Evolutionary conservation across 108 stramenopile species (phyloP).

Genomic region (Aurantiochytrium sp.): DNA sequence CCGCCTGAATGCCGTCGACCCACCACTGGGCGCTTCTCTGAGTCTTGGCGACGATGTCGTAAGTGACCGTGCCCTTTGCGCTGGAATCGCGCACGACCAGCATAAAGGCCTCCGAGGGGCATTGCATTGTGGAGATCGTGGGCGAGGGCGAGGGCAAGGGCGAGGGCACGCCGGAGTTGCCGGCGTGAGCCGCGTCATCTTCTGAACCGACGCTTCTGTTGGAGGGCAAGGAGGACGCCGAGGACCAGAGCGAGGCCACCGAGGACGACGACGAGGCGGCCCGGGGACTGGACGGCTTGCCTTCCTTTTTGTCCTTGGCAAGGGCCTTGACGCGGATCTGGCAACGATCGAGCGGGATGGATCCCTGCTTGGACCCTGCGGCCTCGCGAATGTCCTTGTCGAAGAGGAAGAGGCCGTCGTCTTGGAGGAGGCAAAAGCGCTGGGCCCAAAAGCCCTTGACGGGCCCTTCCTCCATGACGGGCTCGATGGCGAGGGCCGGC

Average conservation of each 20-base stretch:
- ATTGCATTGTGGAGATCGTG: background rate
- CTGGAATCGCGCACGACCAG: background rate
- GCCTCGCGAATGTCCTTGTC: background rate
- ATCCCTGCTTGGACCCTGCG: background rate
- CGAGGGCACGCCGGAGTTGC: no score
- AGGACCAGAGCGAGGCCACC: background rate
- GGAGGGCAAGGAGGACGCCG: background rate
- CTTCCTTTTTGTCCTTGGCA: background rate
- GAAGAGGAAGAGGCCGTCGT: background rate
- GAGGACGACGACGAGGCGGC: no score
- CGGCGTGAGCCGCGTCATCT: no score
- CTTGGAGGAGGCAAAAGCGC: background rate
- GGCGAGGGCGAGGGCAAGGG: no score
- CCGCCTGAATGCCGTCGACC: background rate
- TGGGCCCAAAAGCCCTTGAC: background rate
- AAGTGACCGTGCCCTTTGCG: background rate
- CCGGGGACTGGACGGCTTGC: no score
- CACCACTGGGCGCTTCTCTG: background rate
- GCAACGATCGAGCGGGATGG: background rate
- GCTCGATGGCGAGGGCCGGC: background rate
- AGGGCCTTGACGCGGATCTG: background rate
- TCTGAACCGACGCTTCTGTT: no score
- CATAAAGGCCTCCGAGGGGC: slow-evolving; percentile 2
- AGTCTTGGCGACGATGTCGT: background rate
- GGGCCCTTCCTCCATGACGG: background rate